Percentiles rank a stretch among this genome's conserved stretches.
Conservation (phyloP, 768 basidiomycete genomes). For the Leucogyrophana mollusca region DNA sequence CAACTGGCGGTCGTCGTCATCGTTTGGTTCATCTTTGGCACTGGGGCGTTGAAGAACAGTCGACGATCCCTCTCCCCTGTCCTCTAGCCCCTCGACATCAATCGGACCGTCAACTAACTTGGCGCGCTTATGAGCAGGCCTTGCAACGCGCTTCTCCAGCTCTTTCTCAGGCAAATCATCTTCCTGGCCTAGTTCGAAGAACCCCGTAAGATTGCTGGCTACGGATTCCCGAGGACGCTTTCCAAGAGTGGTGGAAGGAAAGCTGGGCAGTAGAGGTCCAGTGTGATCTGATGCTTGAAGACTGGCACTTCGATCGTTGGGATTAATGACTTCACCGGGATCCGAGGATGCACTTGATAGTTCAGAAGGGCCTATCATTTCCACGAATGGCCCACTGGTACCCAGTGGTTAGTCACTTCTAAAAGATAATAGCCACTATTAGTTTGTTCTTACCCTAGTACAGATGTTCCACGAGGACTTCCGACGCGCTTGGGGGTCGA, state of each 20-base stretch:
- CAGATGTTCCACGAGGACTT: slow-evolving; percentile 24
- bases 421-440: no score
- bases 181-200: slow-evolving; percentile 43
- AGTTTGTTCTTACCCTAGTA: background rate
- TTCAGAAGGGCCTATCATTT: slow-evolving; percentile 16
- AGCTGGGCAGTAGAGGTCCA: slow-evolving; percentile 30
- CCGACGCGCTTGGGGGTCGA: slow-evolving; percentile 33
- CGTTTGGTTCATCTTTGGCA: slow-evolving; percentile 9
- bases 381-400: slow-evolving; percentile 18
- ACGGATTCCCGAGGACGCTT: slow-evolving; percentile 61
- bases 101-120: slow-evolving; percentile 28
- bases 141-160: slow-evolving; percentile 35
- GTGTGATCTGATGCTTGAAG: slow-evolving; percentile 11
- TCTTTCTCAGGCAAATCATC: slow-evolving; percentile 36
- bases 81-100: slow-evolving; percentile 13
- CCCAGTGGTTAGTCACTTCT: slow-evolving; percentile 1
- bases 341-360: slow-evolving; percentile 19
- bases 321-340: slow-evolving; percentile 9
- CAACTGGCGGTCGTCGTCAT: slow-evolving; percentile 9
- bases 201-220: slow-evolving; percentile 39
- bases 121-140: slow-evolving; percentile 53
- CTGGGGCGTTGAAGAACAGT: slow-evolving; percentile 10
- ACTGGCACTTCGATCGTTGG: slow-evolving; percentile 1
- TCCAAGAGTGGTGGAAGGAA: slow-evolving; percentile 53
- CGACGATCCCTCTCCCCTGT: slow-evolving; percentile 13